Evolutionary conservation across 768 basidiomycete genomes (phyloP), one percentile per base, ranked within the genome.

Genomic region (Russula olivacea): DNA sequence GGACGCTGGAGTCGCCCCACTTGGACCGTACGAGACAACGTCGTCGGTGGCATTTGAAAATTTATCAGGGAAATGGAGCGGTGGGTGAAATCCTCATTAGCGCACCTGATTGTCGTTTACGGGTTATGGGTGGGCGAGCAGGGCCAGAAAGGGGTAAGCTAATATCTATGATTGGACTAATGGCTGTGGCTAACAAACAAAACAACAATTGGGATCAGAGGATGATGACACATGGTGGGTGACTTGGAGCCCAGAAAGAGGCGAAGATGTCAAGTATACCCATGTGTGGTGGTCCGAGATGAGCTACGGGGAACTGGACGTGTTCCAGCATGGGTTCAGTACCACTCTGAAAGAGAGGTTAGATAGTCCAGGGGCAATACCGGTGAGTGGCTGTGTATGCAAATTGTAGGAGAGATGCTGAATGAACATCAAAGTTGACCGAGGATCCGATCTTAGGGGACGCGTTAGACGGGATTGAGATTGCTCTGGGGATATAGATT

Each of bases 61-160:
- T 55, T 14, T 63, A 28, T 51, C 30, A 10, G 62, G 58, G 53
- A 53, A 23, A 40, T 63, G 62, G 62, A 59, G 28, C 32, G 62
- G 62, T 63, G 47, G 15, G 62, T 59, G 51, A 30, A 15, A 19
- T 15, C 5, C 32, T 34, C 38, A 17, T 43, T 21, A 15, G 28
- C 28, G 28, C 19, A 41, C 14, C 30, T 40, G 19, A 19, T 30
- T 47, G 45, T 23, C 55, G 45, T 23, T 64, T 43, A 64, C 40
- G 32, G 32, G 32, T 10, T 12, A 23, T 17, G 34, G 4, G 36
- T 52, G 55, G 12, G 21, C 17, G 48, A 40, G 47, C 36, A 64
- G 63, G 63, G 19, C 63, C 63, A 7, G 58, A 60, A 64, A 23
- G 12, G 53, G 58, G 63, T 55, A 60, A 34, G 58, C 34, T 23